Percentiles rank a stretch among this genome's conserved stretches.
Evolutionary conservation across 2,329 filamentous ascomycete species (phyloP).

Genomic region (Talaromyces islandicus): DNA sequence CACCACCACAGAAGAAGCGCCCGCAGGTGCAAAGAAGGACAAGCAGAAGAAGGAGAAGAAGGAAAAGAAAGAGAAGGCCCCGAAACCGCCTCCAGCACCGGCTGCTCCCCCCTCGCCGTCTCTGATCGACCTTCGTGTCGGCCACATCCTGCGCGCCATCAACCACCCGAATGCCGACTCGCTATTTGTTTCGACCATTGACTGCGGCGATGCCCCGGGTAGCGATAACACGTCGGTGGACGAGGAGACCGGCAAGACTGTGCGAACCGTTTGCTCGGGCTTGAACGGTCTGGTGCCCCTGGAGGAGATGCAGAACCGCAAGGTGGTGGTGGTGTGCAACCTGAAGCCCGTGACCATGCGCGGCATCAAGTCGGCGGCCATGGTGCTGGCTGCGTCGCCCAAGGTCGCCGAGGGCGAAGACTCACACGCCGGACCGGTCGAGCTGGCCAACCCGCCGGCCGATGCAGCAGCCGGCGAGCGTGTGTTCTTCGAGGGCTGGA

Average conservation of each 20-base stretch:
- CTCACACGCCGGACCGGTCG: slow-evolving; percentile 83
- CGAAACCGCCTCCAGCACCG: slow-evolving; percentile 63
- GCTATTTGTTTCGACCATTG: slow-evolving; percentile 90
- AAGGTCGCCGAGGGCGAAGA: slow-evolving; percentile 72
- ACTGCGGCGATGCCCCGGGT: slow-evolving; percentile 80
- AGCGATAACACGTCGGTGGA: slow-evolving; percentile 71
- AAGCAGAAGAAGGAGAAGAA: slow-evolving; percentile 63
- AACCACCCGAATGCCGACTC: slow-evolving; percentile 96
- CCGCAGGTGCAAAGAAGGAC: slow-evolving; percentile 25
- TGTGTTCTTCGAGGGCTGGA: slow-evolving; percentile 89
- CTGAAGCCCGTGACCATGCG: slow-evolving; percentile 99
- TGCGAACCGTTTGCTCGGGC: slow-evolving; percentile 93
- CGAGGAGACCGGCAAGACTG: slow-evolving; percentile 84
- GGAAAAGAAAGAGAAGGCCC: slow-evolving; percentile 85
- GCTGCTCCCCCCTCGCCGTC: slow-evolving; percentile 73
- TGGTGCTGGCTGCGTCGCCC: slow-evolving; percentile 96
- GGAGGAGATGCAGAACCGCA: slow-evolving; percentile 93
- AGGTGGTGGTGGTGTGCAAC: slow-evolving; percentile 93
- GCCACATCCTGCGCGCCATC: slow-evolving; percentile 93
- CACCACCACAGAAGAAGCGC: slow-evolving; percentile 21
- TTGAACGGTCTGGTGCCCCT: slow-evolving; percentile 89
- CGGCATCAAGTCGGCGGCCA: slow-evolving; percentile 71
- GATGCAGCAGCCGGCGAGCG: slow-evolving; percentile 76
- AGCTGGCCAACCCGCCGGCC: slow-evolving; percentile 79
- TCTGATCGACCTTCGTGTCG: slow-evolving; percentile 90